These are phyloP conservation scores for Volvox carteri DNA, from an alignment of 163 green algal species.

Conservation along the genomic window DNA sequence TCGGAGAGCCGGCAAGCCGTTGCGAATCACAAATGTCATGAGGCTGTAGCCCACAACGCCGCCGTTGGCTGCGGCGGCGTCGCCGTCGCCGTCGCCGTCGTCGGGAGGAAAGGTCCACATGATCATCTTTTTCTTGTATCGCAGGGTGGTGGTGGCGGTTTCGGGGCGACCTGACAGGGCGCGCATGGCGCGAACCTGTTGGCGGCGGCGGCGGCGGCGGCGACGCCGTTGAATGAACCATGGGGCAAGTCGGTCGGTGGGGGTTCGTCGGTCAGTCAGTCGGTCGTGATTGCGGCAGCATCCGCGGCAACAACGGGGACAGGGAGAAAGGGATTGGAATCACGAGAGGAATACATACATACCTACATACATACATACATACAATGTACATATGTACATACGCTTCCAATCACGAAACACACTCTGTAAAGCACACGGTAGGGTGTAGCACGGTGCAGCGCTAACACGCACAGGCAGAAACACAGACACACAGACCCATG, in stretches of 20 bases:
- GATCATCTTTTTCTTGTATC: conserved; percentile 81
- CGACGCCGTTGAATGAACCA: neutral
- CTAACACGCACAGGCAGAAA: neutral
- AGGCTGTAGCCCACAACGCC: conserved; percentile 74
- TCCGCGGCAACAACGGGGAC: too few species aligned
- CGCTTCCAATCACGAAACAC: too few species aligned
- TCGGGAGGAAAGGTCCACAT: conserved; percentile 54
- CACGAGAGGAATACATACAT: too few species aligned
- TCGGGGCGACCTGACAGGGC: conserved; percentile 50
- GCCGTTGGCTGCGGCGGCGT: neutral
- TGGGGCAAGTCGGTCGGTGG: neutral
- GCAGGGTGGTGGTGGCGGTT: conserved; percentile 40
- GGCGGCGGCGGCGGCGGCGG: too few species aligned
- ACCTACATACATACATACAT: too few species aligned
- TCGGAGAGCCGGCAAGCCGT: conserved; percentile 67
- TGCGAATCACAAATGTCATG: conserved; percentile 77
- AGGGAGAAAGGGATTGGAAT: too few species aligned
- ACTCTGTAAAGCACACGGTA: too few species aligned
- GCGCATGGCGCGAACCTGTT: conserved; percentile 34
- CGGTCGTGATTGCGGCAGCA: too few species aligned
- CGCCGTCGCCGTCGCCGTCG: neutral
- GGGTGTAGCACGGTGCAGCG: too few species aligned
- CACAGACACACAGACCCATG: neutral
- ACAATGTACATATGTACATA: too few species aligned
- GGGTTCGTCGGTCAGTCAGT: too few species aligned